Evolutionary conservation across 768 basidiomycete genomes (phyloP), one percentile per base, ranked within the genome.

Genomic region (Boletus edulis): DNA sequence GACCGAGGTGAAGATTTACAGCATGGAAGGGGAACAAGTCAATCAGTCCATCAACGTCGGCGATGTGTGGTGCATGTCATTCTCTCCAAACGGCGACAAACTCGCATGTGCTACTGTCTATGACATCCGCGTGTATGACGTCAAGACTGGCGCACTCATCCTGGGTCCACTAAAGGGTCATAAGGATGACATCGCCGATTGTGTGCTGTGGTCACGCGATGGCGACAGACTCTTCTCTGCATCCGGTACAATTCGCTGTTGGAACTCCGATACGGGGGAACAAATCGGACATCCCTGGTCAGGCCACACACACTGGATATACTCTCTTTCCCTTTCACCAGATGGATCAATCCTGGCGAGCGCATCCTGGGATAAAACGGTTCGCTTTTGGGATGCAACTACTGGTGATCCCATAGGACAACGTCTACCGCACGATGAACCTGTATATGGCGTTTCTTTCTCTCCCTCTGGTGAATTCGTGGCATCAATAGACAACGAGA

Each of bases 151-250:
- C 38, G 6, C 14, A 39, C 38, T 39, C 38, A 8, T 39, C 14
- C 17, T 39, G 8, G 15, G 38, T 18, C 38, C 38, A n/a, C n/a
- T n/a, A 11, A 5, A 17, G 6, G 17, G 38, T 0, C 38, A 18
- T n/a, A 15, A n/a, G 0, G 1, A 0, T 39, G 0, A 0, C 17
- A 14, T n/a, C 38, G 6, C 0, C n/a, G n/a, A n/a, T 7, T 5
- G 38, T 39, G 38, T 39, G 38, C 14, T 39, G 14, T 39, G 38
- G 38, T 39, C 38, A 39, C 38, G 38, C n/a, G 1, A n/a, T 39
- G n/a, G 38, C 38, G 6, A 5, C 38, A 39, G 38, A 39, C 38
- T 39, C 38, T 39, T 39, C 38, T 39, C 38, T n/a, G 38, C 15
- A 4, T 39, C 38, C 1, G 0, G n/a, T n/a, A n/a, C n/a, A n/a